Base-by-base conservation (phyloP, 1,284 basidiomycete species). In the Tilletiaria anomala region DNA sequence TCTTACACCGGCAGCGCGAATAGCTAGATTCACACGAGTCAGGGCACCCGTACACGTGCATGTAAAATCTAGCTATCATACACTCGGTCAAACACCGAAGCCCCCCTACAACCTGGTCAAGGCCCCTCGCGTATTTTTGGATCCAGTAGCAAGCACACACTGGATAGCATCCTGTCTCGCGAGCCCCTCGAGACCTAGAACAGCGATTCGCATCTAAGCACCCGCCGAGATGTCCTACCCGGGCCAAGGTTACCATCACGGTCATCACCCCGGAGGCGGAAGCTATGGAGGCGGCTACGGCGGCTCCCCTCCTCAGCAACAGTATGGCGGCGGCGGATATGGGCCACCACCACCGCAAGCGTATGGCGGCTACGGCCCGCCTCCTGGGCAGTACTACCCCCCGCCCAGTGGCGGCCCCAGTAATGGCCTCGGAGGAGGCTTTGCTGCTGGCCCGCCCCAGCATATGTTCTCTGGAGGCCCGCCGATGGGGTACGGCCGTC, bases 191-290 rank as follows among this genome's bases (percentile, higher is more conserved):
- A n/a, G n/a, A n/a, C n/a, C n/a, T n/a, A n/a, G n/a, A n/a, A n/a
- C n/a, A n/a, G n/a, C n/a, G n/a, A n/a, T n/a, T n/a, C n/a, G n/a
- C n/a, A n/a, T n/a, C n/a, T n/a, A n/a, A n/a, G n/a, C n/a, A n/a
- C n/a, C n/a, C n/a, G n/a, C n/a, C n/a, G n/a, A 2, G 11, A 60
- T 60, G 58, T 45, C 58, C 23, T 60, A 56, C 20, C 58, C 58
- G 32, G 58, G 58, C 17, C 49, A 56, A 34, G 54, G 58, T 32
- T 58, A 59, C 18, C 57, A 59, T 24, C 35, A 47, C 32, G 35
- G 23, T 14, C 51, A 48, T 16, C 26, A 50, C 22, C 47, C 42
- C 26, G 48, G 48, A 12, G 54, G 52, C 0, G 55, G 34, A 3
- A 42, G 31, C 31, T 15, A 19, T 24, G 24, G 29, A 32, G 19